Evolutionary conservation across 169 alveolate species (phyloP).

Genomic region (Eimeria sp.): DNA sequence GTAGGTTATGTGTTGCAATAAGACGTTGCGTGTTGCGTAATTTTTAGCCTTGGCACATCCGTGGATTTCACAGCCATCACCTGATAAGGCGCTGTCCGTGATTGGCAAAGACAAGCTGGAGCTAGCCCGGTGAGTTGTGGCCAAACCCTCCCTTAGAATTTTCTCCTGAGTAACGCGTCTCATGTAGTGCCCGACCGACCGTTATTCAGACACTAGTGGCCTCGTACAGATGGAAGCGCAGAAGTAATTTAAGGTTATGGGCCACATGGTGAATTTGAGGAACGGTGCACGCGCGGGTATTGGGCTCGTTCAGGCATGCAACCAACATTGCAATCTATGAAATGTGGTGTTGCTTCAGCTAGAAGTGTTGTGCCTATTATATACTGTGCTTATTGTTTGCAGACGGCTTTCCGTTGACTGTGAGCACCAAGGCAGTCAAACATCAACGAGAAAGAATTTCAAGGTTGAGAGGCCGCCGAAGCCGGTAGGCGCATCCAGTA

Average conservation of each 20-base stretch:
- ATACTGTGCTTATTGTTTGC: neutral
- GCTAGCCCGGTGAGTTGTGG: conserved; percentile 65
- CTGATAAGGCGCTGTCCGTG: conserved; percentile 74
- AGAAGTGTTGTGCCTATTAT: neutral
- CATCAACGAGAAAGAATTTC: conserved; percentile 22
- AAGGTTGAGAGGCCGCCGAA: conserved; percentile 55
- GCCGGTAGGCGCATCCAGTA: neutral
- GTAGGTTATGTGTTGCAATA: neutral
- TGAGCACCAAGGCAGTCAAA: conserved; percentile 74
- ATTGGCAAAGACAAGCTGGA: conserved; percentile 71
- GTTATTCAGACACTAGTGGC: no score
- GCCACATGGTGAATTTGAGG: no score
- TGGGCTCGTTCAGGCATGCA: no score
- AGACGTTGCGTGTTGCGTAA: neutral
- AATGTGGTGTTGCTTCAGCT: neutral
- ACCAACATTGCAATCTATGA: neutral
- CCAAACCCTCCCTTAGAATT: no score
- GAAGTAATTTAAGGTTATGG: no score
- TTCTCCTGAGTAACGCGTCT: no score
- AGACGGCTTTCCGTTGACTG: conserved; percentile 80
- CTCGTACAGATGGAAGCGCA: no score
- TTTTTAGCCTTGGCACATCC: conserved; percentile 79
- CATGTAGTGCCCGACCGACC: no score
- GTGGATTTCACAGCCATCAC: conserved; percentile 72
- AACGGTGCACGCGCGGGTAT: no score